A percentile compares a stretch with the other conserved stretches of the same genome.
phyloP scores from a whole-genome alignment of 1,139 yeast species.

The Pichia sp. region DNA sequence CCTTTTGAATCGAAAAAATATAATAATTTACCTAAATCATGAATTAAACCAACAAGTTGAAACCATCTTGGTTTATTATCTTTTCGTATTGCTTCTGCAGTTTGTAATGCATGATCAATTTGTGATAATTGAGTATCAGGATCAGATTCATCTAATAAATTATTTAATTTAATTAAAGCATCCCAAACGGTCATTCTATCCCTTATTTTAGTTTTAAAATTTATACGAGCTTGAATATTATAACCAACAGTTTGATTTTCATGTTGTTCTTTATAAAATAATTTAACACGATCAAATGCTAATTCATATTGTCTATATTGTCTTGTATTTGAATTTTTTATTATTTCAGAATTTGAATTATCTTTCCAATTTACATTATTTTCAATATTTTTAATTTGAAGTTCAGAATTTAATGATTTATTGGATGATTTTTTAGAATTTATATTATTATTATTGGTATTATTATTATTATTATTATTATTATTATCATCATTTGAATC shows the following conservation, averaged over 20 bases:
- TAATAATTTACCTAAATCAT: constrained; percentile 62
- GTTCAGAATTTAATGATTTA: too few species aligned
- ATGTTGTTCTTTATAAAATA: constrained; percentile 64
- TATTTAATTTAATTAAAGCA: constrained; percentile 56
- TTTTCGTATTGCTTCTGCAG: constrained; percentile 66
- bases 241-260: constrained; percentile 67
- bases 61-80: constrained; percentile 73
- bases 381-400: too few species aligned
- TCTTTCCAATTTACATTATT: constrained; percentile 22
- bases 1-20: constrained; percentile 69
- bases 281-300: constrained; percentile 64
- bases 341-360: constrained; percentile 16
- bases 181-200: constrained; percentile 72
- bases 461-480: too few species aligned
- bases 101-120: constrained; percentile 69
- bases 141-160: constrained; percentile 62
- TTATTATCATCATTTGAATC: too few species aligned
- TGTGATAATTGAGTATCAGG: constrained; percentile 73
- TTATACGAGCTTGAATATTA: constrained; percentile 63
- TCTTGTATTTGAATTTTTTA: constrained; percentile 24
- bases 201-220: constrained; percentile 58
- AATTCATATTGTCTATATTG: constrained; percentile 61
- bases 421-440: too few species aligned
- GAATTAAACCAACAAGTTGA: constrained; percentile 66
- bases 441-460: too few species aligned